Evolutionary conservation across 108 stramenopile genomes (phyloP), one percentile per base, ranked within the genome.

Genomic region (Tribonema minus): DNA sequence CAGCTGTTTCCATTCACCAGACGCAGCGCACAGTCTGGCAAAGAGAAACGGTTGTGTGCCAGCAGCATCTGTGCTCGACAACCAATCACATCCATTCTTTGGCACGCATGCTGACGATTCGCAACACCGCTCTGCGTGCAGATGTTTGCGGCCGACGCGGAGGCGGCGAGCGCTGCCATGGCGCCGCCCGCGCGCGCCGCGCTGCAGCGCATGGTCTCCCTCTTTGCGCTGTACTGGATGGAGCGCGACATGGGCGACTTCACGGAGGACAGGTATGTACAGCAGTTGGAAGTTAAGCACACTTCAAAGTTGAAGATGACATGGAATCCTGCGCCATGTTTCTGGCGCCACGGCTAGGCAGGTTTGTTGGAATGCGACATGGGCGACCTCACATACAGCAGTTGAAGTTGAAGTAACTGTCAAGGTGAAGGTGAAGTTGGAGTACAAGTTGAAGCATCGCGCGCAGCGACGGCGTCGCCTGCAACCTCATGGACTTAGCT

Each of bases 201-300:
- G 30, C 71, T 67, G 23, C 40, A 67, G 15, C 61, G 28, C 3
- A 76, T 73, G 15, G 46, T 61, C 30, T 54, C 41, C 31, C 66
- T 82, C 63, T 74, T 82, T 15, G 81, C 65, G 3, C 66, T 82
- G 20, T 74, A 72, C 71, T 72, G 81, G 81, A 35, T 82, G 37
- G 73, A 82, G 65, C 64, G 73, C 28, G 81, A 82, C 37, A 82
- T 82, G 81, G 81, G 71, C 15, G 81, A 74, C 58, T 82, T 82
- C 37, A 68, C 58, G 2, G 77, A 79, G 37, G 77, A 79, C 32
- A 68, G 77, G 62, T 64, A 64, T 23, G 41, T 46, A 46, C 20
- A 12, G 23, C 20, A 12, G 41, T 23, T 20, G 12, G 20, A 46
- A 46, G 41, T 12, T 46, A 12, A 23, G 41, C 41, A 12, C 20